These are phyloP conservation scores for Penicillium sp. DNA, from an alignment of 2,329 filamentous ascomycete genomes.

Conservation along the genomic window DNA sequence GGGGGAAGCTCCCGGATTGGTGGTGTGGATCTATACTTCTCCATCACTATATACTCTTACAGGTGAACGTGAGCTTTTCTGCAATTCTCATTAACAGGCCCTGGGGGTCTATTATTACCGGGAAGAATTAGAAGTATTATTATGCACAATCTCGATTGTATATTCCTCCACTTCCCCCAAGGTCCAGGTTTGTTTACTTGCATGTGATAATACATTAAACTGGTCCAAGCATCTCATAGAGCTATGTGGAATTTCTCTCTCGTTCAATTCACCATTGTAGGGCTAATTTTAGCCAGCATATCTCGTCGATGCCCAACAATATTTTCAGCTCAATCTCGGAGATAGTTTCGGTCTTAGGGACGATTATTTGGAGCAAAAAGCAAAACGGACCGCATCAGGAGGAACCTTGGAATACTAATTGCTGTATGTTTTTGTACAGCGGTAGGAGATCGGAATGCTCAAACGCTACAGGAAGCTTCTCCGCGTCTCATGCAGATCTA, in stretches of 20 bases:
- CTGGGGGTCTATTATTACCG: not conserved
- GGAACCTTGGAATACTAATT: not conserved
- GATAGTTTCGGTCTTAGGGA: not conserved
- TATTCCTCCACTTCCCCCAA: not conserved
- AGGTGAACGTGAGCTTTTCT: not conserved
- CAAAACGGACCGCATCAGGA: not conserved
- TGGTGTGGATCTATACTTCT: too few species aligned
- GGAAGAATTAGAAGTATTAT: not conserved
- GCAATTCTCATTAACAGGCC: not conserved
- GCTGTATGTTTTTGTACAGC: not conserved
- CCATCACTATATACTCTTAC: not conserved
- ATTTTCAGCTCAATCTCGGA: not conserved
- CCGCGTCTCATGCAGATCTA: not conserved
- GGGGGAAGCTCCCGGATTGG: not conserved
- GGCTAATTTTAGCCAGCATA: not conserved
- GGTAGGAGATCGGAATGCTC: not conserved
- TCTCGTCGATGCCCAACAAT: not conserved
- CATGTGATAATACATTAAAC: not conserved
- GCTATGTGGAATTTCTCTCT: not conserved
- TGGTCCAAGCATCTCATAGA: not conserved
- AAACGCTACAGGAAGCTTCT: not conserved
- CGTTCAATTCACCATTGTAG: not conserved
- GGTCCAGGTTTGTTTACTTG: not conserved
- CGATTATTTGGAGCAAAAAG: not conserved
- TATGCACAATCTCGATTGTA: not conserved